Conservation (phyloP, 1,284 basidiomycete species). For the Naganishia albida region DNA sequence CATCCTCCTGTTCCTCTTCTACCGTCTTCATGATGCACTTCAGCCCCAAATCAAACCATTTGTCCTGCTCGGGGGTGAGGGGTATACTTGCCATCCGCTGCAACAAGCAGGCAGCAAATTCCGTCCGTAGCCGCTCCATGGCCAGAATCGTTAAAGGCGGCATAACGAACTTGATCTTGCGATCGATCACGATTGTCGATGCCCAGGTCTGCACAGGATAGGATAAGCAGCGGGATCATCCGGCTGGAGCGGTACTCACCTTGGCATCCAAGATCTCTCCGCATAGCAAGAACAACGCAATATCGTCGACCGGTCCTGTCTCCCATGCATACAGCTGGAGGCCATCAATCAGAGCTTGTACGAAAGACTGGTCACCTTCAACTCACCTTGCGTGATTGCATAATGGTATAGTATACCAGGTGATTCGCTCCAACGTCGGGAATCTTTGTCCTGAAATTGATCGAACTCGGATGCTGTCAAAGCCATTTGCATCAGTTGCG, state of each 20-base stretch:
- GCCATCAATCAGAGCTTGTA: not conserved
- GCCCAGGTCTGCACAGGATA: slow-evolving; percentile 63
- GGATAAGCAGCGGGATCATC: not conserved
- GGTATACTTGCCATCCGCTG: slow-evolving; percentile 62
- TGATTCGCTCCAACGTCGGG: slow-evolving; percentile 73
- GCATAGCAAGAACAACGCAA: slow-evolving; percentile 79
- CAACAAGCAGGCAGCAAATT: slow-evolving; percentile 66
- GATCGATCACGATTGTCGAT: slow-evolving; percentile 74
- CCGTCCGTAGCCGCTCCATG: slow-evolving; percentile 73
- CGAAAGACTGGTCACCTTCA: not conserved
- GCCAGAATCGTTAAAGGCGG: slow-evolving; percentile 74
- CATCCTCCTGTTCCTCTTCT: slow-evolving; percentile 23
- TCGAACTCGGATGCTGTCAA: slow-evolving; percentile 87
- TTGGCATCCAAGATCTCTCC: slow-evolving; percentile 85
- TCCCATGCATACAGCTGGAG: slow-evolving; percentile 89
- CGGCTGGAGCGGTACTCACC: slow-evolving; percentile 55
- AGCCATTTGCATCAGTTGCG: slow-evolving; percentile 1
- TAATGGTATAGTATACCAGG: slow-evolving; percentile 84
- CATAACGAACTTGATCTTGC: slow-evolving; percentile 75
- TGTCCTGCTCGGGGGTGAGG: slow-evolving; percentile 62
- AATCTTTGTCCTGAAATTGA: slow-evolving; percentile 73
- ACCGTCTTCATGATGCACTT: slow-evolving; percentile 47
- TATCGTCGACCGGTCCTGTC: slow-evolving; percentile 82
- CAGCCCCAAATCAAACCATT: slow-evolving; percentile 72
- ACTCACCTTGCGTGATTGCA: slow-evolving; percentile 55